phyloP scores from a whole-genome alignment of 2,329 filamentous ascomycete species.

The Talaromyces marneffei region DNA sequence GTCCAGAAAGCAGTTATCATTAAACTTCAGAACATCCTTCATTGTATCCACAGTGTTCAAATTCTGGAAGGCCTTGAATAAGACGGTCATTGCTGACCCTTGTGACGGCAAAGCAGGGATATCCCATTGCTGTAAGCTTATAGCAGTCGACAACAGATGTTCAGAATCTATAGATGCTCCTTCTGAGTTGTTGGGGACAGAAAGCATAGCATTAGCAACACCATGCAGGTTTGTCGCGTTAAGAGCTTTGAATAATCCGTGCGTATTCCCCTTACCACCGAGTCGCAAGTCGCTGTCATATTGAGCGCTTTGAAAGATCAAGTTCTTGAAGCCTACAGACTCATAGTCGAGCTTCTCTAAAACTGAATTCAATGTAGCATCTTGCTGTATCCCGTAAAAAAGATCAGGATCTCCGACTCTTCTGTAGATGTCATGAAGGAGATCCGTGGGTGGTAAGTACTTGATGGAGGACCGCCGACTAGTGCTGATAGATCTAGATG shows the following conservation, averaged over 20 bases:
- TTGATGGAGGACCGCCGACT: constrained; percentile 63
- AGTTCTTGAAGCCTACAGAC: constrained; percentile 74
- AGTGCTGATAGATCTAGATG: constrained; percentile 50
- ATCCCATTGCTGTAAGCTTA: constrained; percentile 87
- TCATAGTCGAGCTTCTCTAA: constrained; percentile 83
- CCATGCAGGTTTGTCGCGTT: constrained; percentile 78
- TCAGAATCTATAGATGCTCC: constrained; percentile 51
- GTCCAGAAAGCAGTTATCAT: constrained; percentile 57
- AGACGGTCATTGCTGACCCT: constrained; percentile 57
- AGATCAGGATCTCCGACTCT: constrained; percentile 93
- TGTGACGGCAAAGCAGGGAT: constrained; percentile 61
- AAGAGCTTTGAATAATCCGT: constrained; percentile 69
- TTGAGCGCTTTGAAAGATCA: constrained; percentile 85
- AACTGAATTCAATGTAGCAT: constrained; percentile 68
- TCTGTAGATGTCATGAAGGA: constrained; percentile 77
- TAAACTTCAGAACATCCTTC: constrained; percentile 47
- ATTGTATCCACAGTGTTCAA: constrained; percentile 62
- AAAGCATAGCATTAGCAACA: constrained; percentile 72
- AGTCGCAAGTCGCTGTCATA: constrained; percentile 76
- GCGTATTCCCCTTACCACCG: constrained; percentile 54
- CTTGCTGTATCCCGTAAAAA: constrained; percentile 84
- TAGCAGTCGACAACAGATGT: constrained; percentile 70
- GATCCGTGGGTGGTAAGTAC: constrained; percentile 54
- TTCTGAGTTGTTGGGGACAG: constrained; percentile 53
- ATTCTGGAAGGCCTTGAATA: constrained; percentile 77